phyloP scores from a whole-genome alignment of 257 asterid genomes.

The Plantago elongata region DNA sequence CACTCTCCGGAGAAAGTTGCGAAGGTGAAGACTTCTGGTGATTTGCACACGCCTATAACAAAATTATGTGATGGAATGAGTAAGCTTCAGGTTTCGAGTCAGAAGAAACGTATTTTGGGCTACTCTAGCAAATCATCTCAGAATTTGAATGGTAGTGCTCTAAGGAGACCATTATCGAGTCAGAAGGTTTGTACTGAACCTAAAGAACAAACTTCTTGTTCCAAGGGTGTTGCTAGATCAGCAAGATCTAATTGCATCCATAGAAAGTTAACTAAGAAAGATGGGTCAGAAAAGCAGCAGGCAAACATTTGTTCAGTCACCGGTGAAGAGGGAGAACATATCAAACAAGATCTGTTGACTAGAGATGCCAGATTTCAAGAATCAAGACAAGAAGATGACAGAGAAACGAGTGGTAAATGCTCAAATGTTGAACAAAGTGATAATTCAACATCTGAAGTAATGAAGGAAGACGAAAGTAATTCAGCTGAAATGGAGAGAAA shows the following conservation, averaged over 20 bases:
- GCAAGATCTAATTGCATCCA: slow-evolving; percentile 21
- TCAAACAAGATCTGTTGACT: not conserved
- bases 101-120: slow-evolving; percentile 43
- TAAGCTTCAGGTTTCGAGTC: slow-evolving; percentile 66
- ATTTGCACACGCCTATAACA: slow-evolving; percentile 49
- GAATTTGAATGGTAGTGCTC: slow-evolving; percentile 22
- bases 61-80: slow-evolving; percentile 62
- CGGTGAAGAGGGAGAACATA: slow-evolving; percentile 4
- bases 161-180: slow-evolving; percentile 24
- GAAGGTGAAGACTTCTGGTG: slow-evolving; percentile 49
- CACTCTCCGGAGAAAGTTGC: slow-evolving; percentile 59
- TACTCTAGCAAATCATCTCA: slow-evolving; percentile 32
- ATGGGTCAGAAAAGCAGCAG: slow-evolving; percentile 18
- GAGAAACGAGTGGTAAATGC: slow-evolving; percentile 3
- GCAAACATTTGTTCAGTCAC: slow-evolving; percentile 14
- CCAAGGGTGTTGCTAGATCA: slow-evolving; percentile 27
- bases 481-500: slow-evolving; percentile 25
- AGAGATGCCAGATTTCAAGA: slow-evolving; percentile 11
- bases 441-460: slow-evolving; percentile 19
- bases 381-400: slow-evolving; percentile 25
- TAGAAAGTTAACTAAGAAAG: slow-evolving; percentile 19
- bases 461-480: slow-evolving; percentile 21
- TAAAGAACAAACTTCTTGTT: slow-evolving; percentile 22
- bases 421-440: slow-evolving; percentile 19
- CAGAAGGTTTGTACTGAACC: slow-evolving; percentile 30